Base-by-base conservation (phyloP, 2,329 filamentous ascomycete species). In the Pestalotiopsis sp. region DNA sequence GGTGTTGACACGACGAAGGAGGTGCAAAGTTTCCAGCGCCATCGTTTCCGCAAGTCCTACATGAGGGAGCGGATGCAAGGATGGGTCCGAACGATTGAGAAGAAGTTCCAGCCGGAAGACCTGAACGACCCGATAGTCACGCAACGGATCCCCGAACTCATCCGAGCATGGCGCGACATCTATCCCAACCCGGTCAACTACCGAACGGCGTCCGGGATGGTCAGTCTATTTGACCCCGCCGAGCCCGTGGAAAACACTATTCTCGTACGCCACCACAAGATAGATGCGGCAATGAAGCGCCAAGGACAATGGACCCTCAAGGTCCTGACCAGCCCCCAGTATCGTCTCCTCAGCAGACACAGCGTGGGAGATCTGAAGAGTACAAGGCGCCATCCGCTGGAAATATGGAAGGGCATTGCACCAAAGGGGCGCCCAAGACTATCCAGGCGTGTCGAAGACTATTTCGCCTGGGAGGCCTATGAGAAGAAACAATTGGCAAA, bases 111-210 rank as follows among this genome's bases (percentile, higher is more conserved):
- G 25, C 17, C 41, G 66, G n/a, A 65, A 71, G 52, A 68, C 71
- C 39, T 66, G 25, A n/a, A 57, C 25, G 59, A 64, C 38, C 17
- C n/a, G 7, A 41, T 60, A 23, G 31, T 67, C 69, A 27, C 12
- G 74, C 73, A 76, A 17, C 68, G 77, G 1, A 72, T 87, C 3
- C 86, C 86, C 1, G 73, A 77, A 7, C 72, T 85, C 38, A 71
- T 87, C n/a, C 74, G 78, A 61, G 84, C 86, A 73, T 88, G 86
- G 78, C 75, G 75, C 13, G 78, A 80, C 56, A 86, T 87, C 68
- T 66, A 88, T 7, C 82, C 82, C 0, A 76, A 77, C 25, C 70
- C 72, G 2, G 71, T 82, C 11, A 63, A 66, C 36, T 85, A 85
- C 70, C 74, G 70, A 39, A 81, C 78, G 0, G 70, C 74, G 1